Base-by-base conservation (phyloP, 1,284 basidiomycete genomes). In the Ceratobasidium sp. region DNA sequence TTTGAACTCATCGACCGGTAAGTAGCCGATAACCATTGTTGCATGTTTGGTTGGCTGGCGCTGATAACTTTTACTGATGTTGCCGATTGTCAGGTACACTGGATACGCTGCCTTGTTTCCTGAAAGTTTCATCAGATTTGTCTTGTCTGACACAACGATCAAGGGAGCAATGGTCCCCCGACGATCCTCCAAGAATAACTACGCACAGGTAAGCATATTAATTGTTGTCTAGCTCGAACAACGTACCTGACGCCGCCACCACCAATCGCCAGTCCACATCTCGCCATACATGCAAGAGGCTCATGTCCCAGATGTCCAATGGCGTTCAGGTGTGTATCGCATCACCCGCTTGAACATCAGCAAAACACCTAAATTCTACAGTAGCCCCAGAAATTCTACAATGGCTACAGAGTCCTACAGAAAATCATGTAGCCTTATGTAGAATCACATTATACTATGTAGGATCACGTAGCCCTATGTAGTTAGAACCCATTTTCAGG, bases 41-140 rank as follows among this genome's bases (percentile, higher is more conserved):
- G 76, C 76, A 19, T 54, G 37, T 3, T 51, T 63, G 1, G 48
- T 37, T 1, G 51, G 14, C 51, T 74, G 41, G 9, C 62, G 65
- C 1, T 54, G 61, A n/a, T 66, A 22, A 0, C 41, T 13, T n/a
- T 76, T 77, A 34, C 58, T 27, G 37, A 77, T 76, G 53, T 77
- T 77, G 16, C 76, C 76, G 14, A 77, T 64, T 0, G 76, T 51
- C 0, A 77, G 4, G 63, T 77, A 77, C 0, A 77, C 74, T 0
- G 76, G 75, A 27, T 76, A 74, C 24, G 72, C 73, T 16, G 46
- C 16, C 39, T 75, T 75, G 16, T 74, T 61, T 5, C 76, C 69
- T 3, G 68, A 48, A 11, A 76, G 49, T 6, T 74, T 68, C 0
- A 63, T 64, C 31, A 77, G 58, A 0, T 73, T 19, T 37, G 76